Evolutionary conservation across 1,284 basidiomycete species (phyloP), one percentile per base, ranked within the genome.

Genomic region (Peniophora sp.): DNA sequence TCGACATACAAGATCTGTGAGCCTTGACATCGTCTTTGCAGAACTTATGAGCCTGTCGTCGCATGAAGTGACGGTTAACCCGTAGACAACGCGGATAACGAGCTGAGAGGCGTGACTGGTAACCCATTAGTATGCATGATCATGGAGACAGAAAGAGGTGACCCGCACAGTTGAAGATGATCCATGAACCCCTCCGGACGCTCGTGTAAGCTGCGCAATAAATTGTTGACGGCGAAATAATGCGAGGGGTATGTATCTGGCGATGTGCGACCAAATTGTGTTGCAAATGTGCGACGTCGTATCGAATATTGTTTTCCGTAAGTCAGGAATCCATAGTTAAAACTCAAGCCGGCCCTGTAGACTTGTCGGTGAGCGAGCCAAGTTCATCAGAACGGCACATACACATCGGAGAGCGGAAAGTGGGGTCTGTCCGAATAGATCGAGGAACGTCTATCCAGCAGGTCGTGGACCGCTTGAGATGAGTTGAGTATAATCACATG

Each of bases 401-500:
- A 45, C 44, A 45, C 11, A 8, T 45, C 44, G 6, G 23, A 19
- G 27, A 52, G 43, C 5, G 47, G 23, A 16, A 58, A 16, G 3
- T 47, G 16, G 17, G 52, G 56, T 32, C 54, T 47, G 24, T 52
- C 52, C 24, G 56, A 55, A 44, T 57, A 57, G 14, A 45, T 59
- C 8, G 54, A 44, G 9, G 50, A 47, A 14, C 56, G 47, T 35
- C 53, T 51, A 5, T 53, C 49, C 10, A 59, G 44, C 19, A 59
- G 51, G 17, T 57, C 56, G 5, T 23, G 23, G 10, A 50, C 56
- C 25, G 47, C 56, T 38, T 54, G 14, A 12, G 38, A 43, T 2
- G 52, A 53, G 44, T 53, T 54, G n/a, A 59, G 45, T 16, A 59
- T 51, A 35, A 59, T 47, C 10, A 55, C 47, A 44, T 36, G 51